Base-by-base conservation (phyloP, 257 asterid species). In the Scutellaria baicalensis region DNA sequence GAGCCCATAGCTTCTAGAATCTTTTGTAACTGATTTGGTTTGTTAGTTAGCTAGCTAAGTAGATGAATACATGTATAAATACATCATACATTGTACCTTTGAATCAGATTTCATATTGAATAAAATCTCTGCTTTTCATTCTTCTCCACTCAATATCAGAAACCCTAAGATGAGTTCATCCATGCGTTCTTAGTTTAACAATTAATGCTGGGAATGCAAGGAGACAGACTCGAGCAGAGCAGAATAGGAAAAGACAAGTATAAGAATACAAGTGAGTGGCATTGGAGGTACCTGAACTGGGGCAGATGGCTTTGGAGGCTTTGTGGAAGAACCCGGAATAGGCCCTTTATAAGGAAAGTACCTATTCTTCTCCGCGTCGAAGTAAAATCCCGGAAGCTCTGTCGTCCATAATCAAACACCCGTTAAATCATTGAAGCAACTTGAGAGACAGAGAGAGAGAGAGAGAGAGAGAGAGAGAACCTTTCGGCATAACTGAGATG, bases 351-450 rank as follows among this genome's bases (percentile, higher is more conserved):
- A 74, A 33, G 96, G 97, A 59, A 93, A 93, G 71, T 89, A 90
- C 68, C 97, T 81, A 69, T 90, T 90, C 89, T 88, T 93, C 79
- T 78, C 88, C 20, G 81, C 85, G 67, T 90, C 97, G 44, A 79
- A 93, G 81, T 89, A 90, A 75, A 84, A 90, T 23, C 97, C 98
- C 6, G 97, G 95, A 75, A 93, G 77, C 69, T 90, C 98, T 93
- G 86, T 71, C 38, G 42, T 47, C 63, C 51, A 48, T 57, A 73
- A 50, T 50, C 55, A 61, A 54, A 55, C 49, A 12, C 33, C 33
- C 31, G 42, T 66, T 67, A 71, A 57, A 3, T 6, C 42, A 49
- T 50, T 12, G 65, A 51, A 66, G 73, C 18, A 31, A 27, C 38
- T 23, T 7, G 45, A 35, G 64, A 35, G 43, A 43, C 5, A 1